Evolutionary conservation across 805 yeast genomes (phyloP).

Genomic region (Hermanozyma aechmeae): DNA sequence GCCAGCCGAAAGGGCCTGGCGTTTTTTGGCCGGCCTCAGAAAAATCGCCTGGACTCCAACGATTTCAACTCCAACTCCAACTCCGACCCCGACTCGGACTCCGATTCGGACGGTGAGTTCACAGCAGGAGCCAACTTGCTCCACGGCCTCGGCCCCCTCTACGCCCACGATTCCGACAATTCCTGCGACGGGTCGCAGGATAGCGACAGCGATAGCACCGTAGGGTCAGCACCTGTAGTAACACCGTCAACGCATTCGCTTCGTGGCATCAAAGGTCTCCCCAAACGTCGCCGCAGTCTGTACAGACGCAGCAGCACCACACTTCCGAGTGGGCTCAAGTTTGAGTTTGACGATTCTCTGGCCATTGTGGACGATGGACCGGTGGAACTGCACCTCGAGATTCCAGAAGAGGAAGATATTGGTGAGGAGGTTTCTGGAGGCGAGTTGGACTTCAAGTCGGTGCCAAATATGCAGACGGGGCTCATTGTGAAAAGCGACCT

Average conservation of each 20-base stretch:
- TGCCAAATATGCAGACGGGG: neutral
- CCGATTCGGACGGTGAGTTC: slow-evolving; percentile 16
- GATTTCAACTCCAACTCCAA: neutral
- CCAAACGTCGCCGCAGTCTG: slow-evolving; percentile 4
- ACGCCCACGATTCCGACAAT: slow-evolving; percentile 6
- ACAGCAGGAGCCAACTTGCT: too few relatives aligned
- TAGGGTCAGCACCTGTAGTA: slow-evolving; percentile 1
- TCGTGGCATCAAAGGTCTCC: slow-evolving; percentile 3
- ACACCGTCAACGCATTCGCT: slow-evolving; percentile 1
- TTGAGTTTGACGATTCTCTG: slow-evolving; percentile 29
- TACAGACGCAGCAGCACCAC: slow-evolving; percentile 2
- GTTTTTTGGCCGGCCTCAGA: slow-evolving; percentile 1
- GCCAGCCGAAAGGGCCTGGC: slow-evolving; percentile 6
- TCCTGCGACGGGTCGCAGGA: slow-evolving; percentile 25
- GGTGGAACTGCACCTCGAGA: neutral
- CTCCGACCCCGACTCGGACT: neutral
- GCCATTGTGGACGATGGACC: slow-evolving; percentile 4
- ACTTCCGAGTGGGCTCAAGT: slow-evolving; percentile 27
- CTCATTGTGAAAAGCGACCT: slow-evolving; percentile 9
- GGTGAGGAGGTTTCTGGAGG: slow-evolving; percentile 45
- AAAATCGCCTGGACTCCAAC: slow-evolving; percentile 11
- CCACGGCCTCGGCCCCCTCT: too few relatives aligned
- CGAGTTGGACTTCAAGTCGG: slow-evolving; percentile 2
- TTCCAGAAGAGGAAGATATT: slow-evolving; percentile 43
- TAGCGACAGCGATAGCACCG: slow-evolving; percentile 8